phyloP scores from a whole-genome alignment of 2,329 filamentous ascomycete species.

The Ophiostoma ips region DNA sequence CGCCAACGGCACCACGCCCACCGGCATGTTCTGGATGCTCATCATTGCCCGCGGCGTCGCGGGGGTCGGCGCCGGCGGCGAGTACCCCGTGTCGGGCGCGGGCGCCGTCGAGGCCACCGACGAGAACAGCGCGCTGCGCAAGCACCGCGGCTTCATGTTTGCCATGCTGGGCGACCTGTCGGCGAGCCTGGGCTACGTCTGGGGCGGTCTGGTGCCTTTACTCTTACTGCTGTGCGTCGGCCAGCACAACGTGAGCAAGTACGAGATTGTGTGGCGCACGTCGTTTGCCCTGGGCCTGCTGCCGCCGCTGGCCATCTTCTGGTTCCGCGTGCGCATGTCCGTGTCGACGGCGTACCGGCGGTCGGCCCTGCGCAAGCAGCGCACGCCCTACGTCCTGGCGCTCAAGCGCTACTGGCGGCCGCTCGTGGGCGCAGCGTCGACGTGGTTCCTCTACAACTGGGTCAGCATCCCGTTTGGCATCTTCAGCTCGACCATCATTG shows the following conservation, averaged over 20 bases:
- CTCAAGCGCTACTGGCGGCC: constrained; percentile 34
- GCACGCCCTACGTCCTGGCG: constrained; percentile 31
- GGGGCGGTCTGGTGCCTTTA: neutral
- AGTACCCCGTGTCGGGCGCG: constrained; percentile 7
- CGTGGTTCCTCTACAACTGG: constrained; percentile 40
- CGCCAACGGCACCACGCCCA: constrained; percentile 24
- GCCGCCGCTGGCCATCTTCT: neutral
- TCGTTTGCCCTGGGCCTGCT: constrained; percentile 1
- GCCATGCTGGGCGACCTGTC: constrained; percentile 2
- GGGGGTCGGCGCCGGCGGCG: constrained; percentile 29
- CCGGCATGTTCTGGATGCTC: constrained; percentile 37
- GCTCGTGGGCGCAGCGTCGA: constrained; percentile 31
- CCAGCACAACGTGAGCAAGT: neutral
- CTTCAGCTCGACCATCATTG: constrained; percentile 39
- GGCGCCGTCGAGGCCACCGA: constrained; percentile 1
- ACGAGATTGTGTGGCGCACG: constrained; percentile 1
- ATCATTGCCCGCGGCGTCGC: constrained; percentile 27
- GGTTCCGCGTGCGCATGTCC: constrained; percentile 32
- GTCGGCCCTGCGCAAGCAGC: constrained; percentile 21
- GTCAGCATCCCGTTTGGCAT: constrained; percentile 32
- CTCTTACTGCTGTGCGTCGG: constrained; percentile 1
- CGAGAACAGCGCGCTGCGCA: neutral
- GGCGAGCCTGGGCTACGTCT: constrained; percentile 1
- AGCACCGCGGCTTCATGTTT: constrained; percentile 36
- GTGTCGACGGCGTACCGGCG: constrained; percentile 13